Percentiles rank a stretch among this genome's conserved stretches.
These are phyloP conservation scores for Patellaria atrata DNA, from an alignment of 495 filamentous ascomycete genomes.

Conservation along the genomic window DNA sequence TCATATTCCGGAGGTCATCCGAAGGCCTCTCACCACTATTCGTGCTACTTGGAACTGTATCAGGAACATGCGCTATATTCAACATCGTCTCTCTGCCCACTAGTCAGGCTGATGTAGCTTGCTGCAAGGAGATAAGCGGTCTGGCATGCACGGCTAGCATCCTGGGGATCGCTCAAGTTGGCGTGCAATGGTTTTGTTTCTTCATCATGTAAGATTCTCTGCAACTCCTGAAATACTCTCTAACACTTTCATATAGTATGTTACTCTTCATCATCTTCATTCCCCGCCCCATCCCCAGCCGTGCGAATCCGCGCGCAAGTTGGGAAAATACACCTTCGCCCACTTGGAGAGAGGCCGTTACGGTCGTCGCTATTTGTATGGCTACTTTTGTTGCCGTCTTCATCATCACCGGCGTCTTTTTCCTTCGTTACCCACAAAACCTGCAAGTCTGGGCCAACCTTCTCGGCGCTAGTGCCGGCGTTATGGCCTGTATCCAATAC, in stretches of 20 bases:
- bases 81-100: conserved; percentile 77
- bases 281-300: conserved; percentile 24
- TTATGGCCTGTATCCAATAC: conserved; percentile 82
- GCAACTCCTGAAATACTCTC: not conserved
- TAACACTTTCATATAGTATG: conserved; percentile 17
- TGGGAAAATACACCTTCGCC: conserved; percentile 27
- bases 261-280: conserved; percentile 33
- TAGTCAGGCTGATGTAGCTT: conserved; percentile 63
- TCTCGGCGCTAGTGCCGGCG: conserved; percentile 59
- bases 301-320: conserved; percentile 15
- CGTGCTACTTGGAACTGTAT: conserved; percentile 79
- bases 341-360: conserved; percentile 59
- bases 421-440: conserved; percentile 40
- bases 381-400: conserved; percentile 55
- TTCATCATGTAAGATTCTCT: conserved; percentile 59
- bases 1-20: conserved; percentile 74
- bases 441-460: conserved; percentile 68
- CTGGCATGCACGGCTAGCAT: conserved; percentile 74
- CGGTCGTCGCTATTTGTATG: conserved; percentile 52
- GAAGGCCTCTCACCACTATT: conserved; percentile 92
- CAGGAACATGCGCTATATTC: conserved; percentile 70
- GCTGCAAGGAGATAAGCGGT: conserved; percentile 65
- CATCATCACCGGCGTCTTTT: conserved; percentile 43
- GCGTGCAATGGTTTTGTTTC: conserved; percentile 83
- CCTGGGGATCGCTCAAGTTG: conserved; percentile 79